Conservation (phyloP, 345 rosid species). For the Moringa oleifera region DNA sequence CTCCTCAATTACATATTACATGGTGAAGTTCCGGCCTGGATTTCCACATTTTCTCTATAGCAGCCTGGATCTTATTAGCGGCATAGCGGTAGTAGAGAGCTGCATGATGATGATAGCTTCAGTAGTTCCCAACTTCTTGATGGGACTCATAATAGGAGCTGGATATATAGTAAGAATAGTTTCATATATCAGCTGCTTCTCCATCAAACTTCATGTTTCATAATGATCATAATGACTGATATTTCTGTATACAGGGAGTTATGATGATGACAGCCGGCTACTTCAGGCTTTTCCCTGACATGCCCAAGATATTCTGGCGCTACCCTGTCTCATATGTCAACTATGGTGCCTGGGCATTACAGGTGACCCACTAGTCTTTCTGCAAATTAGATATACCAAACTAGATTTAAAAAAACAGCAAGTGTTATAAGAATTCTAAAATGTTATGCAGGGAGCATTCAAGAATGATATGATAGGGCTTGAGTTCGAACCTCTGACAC, state of each 20-base stretch:
- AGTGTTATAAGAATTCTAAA: neutral
- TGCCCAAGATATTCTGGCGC: conserved; percentile 48
- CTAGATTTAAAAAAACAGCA: neutral
- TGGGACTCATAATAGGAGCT: conserved; percentile 43
- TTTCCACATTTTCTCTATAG: conserved; percentile 26
- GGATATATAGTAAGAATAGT: conserved; percentile 41
- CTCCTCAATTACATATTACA: conserved; percentile 31
- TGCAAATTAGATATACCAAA: neutral
- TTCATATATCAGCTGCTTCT: neutral
- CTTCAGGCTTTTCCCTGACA: conserved; percentile 37
- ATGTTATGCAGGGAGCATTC: conserved; percentile 59
- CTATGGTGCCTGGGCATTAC: conserved; percentile 45
- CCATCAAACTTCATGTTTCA: neutral
- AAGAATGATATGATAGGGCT: conserved; percentile 64
- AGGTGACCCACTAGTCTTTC: conserved; percentile 37
- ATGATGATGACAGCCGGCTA: conserved; percentile 48
- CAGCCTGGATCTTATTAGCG: conserved; percentile 29
- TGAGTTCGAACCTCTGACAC: conserved; percentile 47
- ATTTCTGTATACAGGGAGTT: conserved; percentile 25
- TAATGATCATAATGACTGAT: neutral
- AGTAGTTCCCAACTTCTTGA: conserved; percentile 48
- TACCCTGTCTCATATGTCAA: conserved; percentile 48
- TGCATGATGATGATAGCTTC: conserved; percentile 57
- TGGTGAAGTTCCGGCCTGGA: conserved; percentile 41
- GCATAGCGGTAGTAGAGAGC: conserved; percentile 48